phyloP scores from a whole-genome alignment of 345 rosid genomes.

The Psidium guajava region DNA sequence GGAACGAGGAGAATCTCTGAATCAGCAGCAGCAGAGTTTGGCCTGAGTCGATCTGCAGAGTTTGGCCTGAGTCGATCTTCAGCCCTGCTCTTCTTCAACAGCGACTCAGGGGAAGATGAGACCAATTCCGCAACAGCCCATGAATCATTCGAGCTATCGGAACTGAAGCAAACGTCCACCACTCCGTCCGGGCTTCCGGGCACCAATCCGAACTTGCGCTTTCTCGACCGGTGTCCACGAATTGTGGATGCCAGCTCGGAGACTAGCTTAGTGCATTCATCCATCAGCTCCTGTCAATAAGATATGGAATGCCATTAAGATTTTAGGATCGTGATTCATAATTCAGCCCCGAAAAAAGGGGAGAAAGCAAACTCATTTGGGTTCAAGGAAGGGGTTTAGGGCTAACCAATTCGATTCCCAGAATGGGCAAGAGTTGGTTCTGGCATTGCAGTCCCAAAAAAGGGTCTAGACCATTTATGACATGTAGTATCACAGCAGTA shows the following conservation, averaged over 20 bases:
- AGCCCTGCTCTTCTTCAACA: conserved; percentile 36
- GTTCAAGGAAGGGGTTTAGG: background rate
- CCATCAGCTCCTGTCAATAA: conserved; percentile 32
- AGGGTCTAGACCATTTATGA: conserved; percentile 29
- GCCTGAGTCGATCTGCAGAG: background rate
- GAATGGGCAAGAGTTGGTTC: conserved; percentile 30
- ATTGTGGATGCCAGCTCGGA: conserved; percentile 17
- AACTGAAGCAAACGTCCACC: conserved; percentile 54
- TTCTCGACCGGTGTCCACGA: conserved; percentile 18
- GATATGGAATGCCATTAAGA: background rate
- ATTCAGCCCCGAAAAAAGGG: background rate
- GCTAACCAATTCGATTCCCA: conserved; percentile 34
- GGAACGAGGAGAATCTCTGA: background rate
- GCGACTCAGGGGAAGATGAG: conserved; percentile 47
- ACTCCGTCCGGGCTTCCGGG: conserved; percentile 65
- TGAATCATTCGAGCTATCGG: conserved; percentile 42
- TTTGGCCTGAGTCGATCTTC: background rate
- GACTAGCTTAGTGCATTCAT: conserved; percentile 32
- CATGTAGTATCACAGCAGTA: conserved; percentile 43
- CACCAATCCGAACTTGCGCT: conserved; percentile 29
- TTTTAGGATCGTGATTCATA: background rate
- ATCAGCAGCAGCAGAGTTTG: background rate
- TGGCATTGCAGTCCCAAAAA: conserved; percentile 25
- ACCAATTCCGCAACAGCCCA: conserved; percentile 30
- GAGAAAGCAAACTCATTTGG: background rate